Evolutionary conservation across 306 rosid genomes (phyloP), one percentile per base, ranked within the genome.

Genomic region (Prunus kanzakura): DNA sequence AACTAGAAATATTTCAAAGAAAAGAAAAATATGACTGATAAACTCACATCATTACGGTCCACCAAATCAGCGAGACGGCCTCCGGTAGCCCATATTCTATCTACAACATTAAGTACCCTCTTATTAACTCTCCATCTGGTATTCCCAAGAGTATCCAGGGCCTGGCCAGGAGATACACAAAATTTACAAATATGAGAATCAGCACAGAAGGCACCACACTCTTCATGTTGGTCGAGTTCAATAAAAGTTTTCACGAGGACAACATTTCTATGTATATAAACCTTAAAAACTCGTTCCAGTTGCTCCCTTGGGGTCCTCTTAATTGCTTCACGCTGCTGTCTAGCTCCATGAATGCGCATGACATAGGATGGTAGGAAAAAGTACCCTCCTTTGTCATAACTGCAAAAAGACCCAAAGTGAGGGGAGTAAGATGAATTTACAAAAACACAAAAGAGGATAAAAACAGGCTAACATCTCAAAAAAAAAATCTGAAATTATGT

Each of bases 311-410:
- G 92, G 57, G 87, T 81, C 78, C 80, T 89, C 86, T 89, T 95
- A 79, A 95, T 76, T 64, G 97, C 97, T 78, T 88, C 96, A 64
- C 99, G 97, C 76, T 95, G 99, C 84, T 87, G 93, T 83, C 79
- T 89, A 74, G 87, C 89, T 84, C 99, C 99, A 82, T 88, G 99
- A 75, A 86, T 90, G 71, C 99, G 99, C 97, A 95, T 95, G 82
- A 90, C 81, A 74, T 88, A 84, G 61, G 96, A 95, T 69, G 97
- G 99, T 64, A 95, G 82, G 83, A 84, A 90, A 63, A 95, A 84
- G 91, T 95, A 86, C 52, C 96, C 99, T 60, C 99, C 99, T 87
- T 79, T 90, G 75, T 95, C 99, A 89, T 89, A 95, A 69, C 99
- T 95, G 88, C 56, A 67, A 77, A 76, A 83, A 55, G 5, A 52